A percentile compares a stretch with the other conserved stretches of the same genome.
Conservation (phyloP, 2,329 filamentous ascomycete species). For the Calonectria multiphialidica region DNA sequence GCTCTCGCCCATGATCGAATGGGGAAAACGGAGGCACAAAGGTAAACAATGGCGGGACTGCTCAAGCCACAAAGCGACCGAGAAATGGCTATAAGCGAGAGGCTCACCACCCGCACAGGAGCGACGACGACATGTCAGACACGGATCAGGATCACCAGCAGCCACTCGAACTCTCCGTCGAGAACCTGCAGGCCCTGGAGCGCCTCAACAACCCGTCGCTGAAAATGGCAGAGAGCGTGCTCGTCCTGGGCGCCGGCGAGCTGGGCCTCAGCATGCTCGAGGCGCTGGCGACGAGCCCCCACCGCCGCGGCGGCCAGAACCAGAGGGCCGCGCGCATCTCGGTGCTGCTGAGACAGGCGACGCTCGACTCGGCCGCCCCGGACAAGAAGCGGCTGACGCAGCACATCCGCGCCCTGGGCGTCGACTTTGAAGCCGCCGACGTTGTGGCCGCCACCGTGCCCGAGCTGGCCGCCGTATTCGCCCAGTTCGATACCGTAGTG, state of each 20-base stretch:
- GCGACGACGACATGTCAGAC: slow-evolving; percentile 29
- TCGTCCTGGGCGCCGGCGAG: slow-evolving; percentile 76
- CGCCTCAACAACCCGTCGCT: slow-evolving; percentile 36
- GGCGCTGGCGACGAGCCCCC: slow-evolving; percentile 61
- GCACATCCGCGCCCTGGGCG: slow-evolving; percentile 51
- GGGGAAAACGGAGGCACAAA: slow-evolving; percentile 7
- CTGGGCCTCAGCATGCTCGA: slow-evolving; percentile 69
- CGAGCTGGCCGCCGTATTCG: slow-evolving; percentile 58
- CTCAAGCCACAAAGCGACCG: not conserved
- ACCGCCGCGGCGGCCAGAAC: slow-evolving; percentile 47
- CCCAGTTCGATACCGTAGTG: slow-evolving; percentile 65
- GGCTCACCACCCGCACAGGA: not conserved
- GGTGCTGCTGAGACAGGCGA: slow-evolving; percentile 65
- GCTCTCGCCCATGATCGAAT: not conserved
- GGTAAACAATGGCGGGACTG: not conserved
- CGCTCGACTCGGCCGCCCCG: slow-evolving; percentile 53
- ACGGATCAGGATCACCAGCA: slow-evolving; percentile 4
- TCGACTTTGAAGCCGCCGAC: slow-evolving; percentile 59
- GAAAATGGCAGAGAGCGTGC: slow-evolving; percentile 53
- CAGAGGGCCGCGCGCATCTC: slow-evolving; percentile 49
- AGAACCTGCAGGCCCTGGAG: slow-evolving; percentile 40
- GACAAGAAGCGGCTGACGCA: slow-evolving; percentile 51
- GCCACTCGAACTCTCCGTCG: slow-evolving; percentile 42
- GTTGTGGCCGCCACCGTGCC: slow-evolving; percentile 50
- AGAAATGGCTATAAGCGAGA: slow-evolving; percentile 24